Evolutionary conservation across 2,329 filamentous ascomycete species (phyloP).

Genomic region (Cordyceps javanica): DNA sequence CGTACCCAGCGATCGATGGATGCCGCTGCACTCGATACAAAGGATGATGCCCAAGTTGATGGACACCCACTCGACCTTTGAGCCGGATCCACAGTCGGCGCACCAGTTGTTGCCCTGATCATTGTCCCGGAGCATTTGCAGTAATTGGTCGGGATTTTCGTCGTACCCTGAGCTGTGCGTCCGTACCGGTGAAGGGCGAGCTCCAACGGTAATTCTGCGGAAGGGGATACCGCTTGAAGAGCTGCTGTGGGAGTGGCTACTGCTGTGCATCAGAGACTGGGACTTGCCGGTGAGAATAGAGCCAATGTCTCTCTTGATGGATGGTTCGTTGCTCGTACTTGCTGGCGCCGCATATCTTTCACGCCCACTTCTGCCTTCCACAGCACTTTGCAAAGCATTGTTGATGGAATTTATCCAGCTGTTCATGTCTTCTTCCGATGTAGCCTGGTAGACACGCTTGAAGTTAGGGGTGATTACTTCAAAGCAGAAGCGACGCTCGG

Average conservation of each 20-base stretch:
- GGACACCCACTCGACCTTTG: constrained; percentile 97
- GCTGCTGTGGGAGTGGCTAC: constrained; percentile 43
- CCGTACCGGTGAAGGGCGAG: constrained; percentile 67
- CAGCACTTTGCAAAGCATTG: constrained; percentile 91
- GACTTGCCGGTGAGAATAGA: constrained; percentile 92
- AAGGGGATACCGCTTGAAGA: constrained; percentile 53
- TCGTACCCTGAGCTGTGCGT: constrained; percentile 67
- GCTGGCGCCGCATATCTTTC: constrained; percentile 40
- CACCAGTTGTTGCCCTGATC: constrained; percentile 93
- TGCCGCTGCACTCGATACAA: constrained; percentile 96
- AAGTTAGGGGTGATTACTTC: constrained; percentile 96
- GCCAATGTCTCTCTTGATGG: constrained; percentile 77
- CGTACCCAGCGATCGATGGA: constrained; percentile 90
- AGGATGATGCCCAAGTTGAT: constrained; percentile 95
- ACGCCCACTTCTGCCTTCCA: constrained; percentile 68
- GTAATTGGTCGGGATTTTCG: constrained; percentile 75
- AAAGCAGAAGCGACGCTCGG: constrained; percentile 93
- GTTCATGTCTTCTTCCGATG: constrained; percentile 95
- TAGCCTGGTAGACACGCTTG: constrained; percentile 94
- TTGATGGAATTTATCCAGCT: constrained; percentile 96
- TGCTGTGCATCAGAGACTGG: constrained; percentile 56
- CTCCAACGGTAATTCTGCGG: constrained; percentile 86
- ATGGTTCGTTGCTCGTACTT: constrained; percentile 39
- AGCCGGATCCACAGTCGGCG: constrained; percentile 85
- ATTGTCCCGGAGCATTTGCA: constrained; percentile 80